Evolutionary conservation across 495 filamentous ascomycete genomes (phyloP), one percentile per base, ranked within the genome.

Genomic region (Aspergillus incahuasiensis): DNA sequence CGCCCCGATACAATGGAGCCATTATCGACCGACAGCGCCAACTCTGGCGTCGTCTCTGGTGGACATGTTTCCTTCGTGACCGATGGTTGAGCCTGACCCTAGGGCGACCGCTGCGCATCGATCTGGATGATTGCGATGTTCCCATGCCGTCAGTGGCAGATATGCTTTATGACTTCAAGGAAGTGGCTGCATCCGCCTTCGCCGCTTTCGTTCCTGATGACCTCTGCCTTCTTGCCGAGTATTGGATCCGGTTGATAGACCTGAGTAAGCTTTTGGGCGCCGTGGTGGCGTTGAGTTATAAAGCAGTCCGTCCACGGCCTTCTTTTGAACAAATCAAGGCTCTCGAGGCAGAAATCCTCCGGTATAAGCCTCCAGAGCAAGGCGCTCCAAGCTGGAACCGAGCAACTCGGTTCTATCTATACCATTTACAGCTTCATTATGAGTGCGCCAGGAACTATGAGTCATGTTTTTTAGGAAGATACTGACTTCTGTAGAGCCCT

Each of bases 21-120:
- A 59, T 69, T 12, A 57, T 60, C 2, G 58, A 61, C 9, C 61
- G 58, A 13, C 71, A 70, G 44, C 59, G 65, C n/a, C 48, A 50
- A 22, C 59, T 71, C 9, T 71, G 69, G 68, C 66, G 69, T 21
- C 71, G 71, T 2, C 68, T 74, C 43, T 74, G 71, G 71, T 74
- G 71, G 71, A 65, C 55, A 8, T 74, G 66, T 18, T 64, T 74
- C 28, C 69, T 66, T 34, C 63, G 72, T 19, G 72, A 74, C 56
- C 65, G 70, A 8, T 74, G 72, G 72, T 60, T 74, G 11, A 63
- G 69, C 28, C 64, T 74, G 7, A 70, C 65, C 0, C 32, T 70
- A 35, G 72, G 72, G 0, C 64, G 70, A 32, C 72, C 70, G 19
- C 35, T 73, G 44, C 57, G 72, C 0, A 74, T 74, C 35, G 61